Evolutionary conservation across 2,329 filamentous ascomycete genomes (phyloP).

Genomic region (Diaporthe australafricana): DNA sequence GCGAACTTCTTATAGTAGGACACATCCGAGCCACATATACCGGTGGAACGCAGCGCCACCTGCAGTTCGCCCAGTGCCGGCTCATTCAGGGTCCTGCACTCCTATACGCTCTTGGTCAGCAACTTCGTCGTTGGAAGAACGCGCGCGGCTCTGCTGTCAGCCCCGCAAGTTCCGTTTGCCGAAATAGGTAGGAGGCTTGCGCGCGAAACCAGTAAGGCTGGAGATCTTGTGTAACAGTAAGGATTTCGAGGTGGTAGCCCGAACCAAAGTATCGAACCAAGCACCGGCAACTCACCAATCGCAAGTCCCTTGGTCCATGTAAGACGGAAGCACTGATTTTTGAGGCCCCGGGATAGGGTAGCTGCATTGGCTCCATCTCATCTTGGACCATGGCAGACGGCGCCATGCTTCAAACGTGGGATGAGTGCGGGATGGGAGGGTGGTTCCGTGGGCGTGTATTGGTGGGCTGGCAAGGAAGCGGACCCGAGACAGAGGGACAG

Average conservation of each 20-base stretch:
- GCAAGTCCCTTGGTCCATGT: constrained; percentile 67
- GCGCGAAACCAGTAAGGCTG: neutral
- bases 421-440: constrained; percentile 47
- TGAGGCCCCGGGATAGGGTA: constrained; percentile 56
- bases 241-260: constrained; percentile 36
- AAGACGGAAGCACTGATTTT: constrained; percentile 66
- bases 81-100: constrained; percentile 60
- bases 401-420: constrained; percentile 58
- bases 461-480: constrained; percentile 35
- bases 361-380: constrained; percentile 57
- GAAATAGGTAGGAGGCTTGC: constrained; percentile 19
- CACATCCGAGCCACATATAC: constrained; percentile 77
- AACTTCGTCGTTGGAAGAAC: constrained; percentile 30
- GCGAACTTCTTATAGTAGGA: constrained; percentile 80
- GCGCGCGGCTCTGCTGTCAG: constrained; percentile 28
- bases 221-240: constrained; percentile 47
- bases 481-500: constrained; percentile 16
- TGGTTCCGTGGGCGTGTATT: constrained; percentile 36
- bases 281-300: constrained; percentile 59
- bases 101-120: constrained; percentile 51
- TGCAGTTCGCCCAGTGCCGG: constrained; percentile 68
- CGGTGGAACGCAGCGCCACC: constrained; percentile 73
- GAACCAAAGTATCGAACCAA: constrained; percentile 13
- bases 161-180: constrained; percentile 25
- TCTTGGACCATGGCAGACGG: constrained; percentile 57